A percentile compares a stretch with the other conserved stretches of the same genome.
Evolutionary conservation across 805 yeast genomes (phyloP).

Genomic region (Ogataea salicorniae): DNA sequence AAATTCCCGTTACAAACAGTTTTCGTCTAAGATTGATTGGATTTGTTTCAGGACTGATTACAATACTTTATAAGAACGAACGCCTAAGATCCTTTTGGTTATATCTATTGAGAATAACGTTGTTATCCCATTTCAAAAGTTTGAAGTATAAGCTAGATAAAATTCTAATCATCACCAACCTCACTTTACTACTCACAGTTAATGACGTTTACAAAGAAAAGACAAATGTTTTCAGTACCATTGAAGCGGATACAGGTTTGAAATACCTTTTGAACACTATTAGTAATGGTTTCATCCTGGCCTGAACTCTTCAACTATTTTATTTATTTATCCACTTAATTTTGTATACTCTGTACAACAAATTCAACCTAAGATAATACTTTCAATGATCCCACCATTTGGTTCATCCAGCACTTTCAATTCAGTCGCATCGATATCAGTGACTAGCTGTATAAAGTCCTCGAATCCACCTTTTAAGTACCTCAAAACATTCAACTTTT

Average conservation of each 20-base stretch:
- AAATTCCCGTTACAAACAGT: background rate
- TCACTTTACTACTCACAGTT: conserved; percentile 11
- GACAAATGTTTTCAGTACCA: background rate
- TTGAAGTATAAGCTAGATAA: conserved; percentile 12
- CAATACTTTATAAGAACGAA: conserved; percentile 9
- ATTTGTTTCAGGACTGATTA: conserved; percentile 9
- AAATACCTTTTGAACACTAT: conserved; percentile 6
- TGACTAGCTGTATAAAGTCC: conserved; percentile 13
- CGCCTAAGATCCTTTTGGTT: conserved; percentile 17
- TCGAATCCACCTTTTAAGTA: conserved; percentile 15
- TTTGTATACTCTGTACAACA: background rate
- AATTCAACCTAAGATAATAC: conserved; percentile 8
- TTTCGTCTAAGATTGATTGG: conserved; percentile 11
- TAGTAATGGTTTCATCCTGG: conserved; percentile 4
- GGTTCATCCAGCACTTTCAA: conserved; percentile 22
- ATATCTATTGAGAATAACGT: conserved; percentile 15
- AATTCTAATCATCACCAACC: conserved; percentile 8
- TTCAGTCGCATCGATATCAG: conserved; percentile 6
- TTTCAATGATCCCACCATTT: conserved; percentile 16
- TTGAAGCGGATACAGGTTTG: conserved; percentile 3
- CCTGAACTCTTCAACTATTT: background rate
- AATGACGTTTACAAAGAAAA: conserved; percentile 7
- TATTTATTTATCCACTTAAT: background rate
- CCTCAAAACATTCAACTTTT: conserved; percentile 26
- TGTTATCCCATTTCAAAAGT: conserved; percentile 11